These are phyloP conservation scores for Trichoderma pleuroti DNA, from an alignment of 2,329 filamentous ascomycete genomes.

Conservation along the genomic window DNA sequence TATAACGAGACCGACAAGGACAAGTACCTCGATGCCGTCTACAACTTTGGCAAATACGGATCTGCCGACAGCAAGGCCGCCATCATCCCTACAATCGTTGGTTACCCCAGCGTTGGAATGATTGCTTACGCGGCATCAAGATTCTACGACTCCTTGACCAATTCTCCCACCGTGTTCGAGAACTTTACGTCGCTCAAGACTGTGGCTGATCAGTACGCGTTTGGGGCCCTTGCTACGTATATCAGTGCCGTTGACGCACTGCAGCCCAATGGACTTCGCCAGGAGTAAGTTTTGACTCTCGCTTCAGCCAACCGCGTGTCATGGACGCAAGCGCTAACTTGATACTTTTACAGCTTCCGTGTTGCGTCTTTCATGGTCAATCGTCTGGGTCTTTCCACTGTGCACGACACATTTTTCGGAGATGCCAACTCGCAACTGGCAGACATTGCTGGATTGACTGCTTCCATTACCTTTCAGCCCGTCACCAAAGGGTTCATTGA, in stretches of 20 bases:
- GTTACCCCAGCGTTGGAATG: background rate
- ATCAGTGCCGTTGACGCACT: background rate
- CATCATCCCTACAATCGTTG: conserved; percentile 1
- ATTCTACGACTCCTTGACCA: background rate
- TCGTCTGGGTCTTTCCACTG: background rate
- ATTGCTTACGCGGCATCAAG: conserved; percentile 1
- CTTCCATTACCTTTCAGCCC: conserved; percentile 1
- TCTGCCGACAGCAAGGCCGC: background rate
- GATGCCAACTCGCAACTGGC: background rate
- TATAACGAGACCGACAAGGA: conserved; percentile 1
- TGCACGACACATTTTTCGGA: background rate
- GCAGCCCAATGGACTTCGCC: conserved; percentile 2
- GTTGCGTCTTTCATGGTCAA: conserved; percentile 2
- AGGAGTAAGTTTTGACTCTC: conserved; percentile 4
- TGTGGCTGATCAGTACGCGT: background rate
- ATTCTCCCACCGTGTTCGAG: background rate
- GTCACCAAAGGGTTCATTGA: background rate
- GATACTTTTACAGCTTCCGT: background rate
- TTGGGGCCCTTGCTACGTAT: conserved; percentile 1
- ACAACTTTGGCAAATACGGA: conserved; percentile 1
- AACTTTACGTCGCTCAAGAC: conserved; percentile 2
- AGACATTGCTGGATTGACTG: background rate
- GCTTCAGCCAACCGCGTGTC: background rate
- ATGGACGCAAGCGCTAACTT: background rate
- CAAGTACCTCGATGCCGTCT: background rate